These are phyloP conservation scores for Penicillium atrosanguineum DNA, from an alignment of 495 filamentous ascomycete species.

Conservation along the genomic window DNA sequence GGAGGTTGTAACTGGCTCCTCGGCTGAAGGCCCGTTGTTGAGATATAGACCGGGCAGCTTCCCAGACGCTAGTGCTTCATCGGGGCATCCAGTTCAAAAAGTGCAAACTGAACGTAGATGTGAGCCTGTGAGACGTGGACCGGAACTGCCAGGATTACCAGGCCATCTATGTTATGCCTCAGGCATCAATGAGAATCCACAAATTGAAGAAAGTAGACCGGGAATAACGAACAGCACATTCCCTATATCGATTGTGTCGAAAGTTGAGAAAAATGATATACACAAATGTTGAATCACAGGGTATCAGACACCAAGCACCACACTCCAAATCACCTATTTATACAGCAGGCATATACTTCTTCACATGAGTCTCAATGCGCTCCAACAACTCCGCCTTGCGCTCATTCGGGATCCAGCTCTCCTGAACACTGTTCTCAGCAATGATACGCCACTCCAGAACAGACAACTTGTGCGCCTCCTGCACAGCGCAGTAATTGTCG, in stretches of 20 bases:
- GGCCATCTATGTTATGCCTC: neutral
- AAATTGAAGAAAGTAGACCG: neutral
- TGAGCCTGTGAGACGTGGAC: too few relatives aligned
- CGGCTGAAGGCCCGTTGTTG: neutral
- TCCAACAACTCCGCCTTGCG: conserved; percentile 40
- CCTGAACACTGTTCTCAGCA: conserved; percentile 57
- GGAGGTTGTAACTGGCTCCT: neutral
- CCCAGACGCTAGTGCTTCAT: neutral
- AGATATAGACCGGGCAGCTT: neutral
- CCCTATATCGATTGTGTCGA: neutral
- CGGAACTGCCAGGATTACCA: neutral
- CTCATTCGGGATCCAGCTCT: conserved; percentile 54
- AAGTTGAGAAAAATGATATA: conserved; percentile 10
- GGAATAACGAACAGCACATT: neutral
- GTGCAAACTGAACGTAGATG: neutral
- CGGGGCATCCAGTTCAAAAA: neutral
- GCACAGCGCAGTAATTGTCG: conserved; percentile 73
- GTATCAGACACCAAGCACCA: conserved; percentile 14
- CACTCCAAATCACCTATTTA: neutral
- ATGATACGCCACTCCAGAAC: conserved; percentile 64
- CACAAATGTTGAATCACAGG: conserved; percentile 24
- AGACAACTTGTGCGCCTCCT: conserved; percentile 64
- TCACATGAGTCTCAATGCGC: conserved; percentile 38
- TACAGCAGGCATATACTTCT: conserved; percentile 20
- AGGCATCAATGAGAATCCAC: neutral